Conservation (phyloP, 202 grass and related monocot species). For the Panicum hallii region DNA sequence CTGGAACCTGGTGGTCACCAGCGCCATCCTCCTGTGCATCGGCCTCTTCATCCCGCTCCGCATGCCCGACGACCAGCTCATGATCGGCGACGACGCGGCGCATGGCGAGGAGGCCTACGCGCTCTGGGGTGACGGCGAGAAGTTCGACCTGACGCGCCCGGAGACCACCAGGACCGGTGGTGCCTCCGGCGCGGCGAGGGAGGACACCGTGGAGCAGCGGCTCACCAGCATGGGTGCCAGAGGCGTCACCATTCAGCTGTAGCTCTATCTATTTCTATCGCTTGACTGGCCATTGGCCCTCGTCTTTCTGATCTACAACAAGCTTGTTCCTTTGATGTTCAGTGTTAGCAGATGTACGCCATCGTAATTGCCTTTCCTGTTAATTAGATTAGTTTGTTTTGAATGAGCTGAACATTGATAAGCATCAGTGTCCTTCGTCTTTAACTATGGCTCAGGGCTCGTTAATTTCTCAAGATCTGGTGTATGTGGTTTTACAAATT, state of each 20-base stretch:
- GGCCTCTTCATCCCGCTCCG: slow-evolving; percentile 61
- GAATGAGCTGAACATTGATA: not conserved
- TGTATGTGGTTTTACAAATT: not conserved
- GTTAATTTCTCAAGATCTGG: not conserved
- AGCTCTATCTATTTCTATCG: not conserved
- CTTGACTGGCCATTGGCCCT: not conserved
- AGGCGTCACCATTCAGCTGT: slow-evolving; percentile 68
- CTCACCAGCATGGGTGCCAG: slow-evolving; percentile 53
- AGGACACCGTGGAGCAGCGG: slow-evolving; percentile 38
- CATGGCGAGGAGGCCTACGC: slow-evolving; percentile 86
- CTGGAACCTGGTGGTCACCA: slow-evolving; percentile 64
- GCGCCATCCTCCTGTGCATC: slow-evolving; percentile 59
- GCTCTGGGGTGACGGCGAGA: slow-evolving; percentile 84
- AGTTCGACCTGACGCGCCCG: slow-evolving; percentile 58
- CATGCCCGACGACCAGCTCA: slow-evolving; percentile 78
- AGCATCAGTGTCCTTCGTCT: not conserved
- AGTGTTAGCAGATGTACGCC: not conserved
- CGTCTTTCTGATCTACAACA: not conserved
- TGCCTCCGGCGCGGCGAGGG: not conserved
- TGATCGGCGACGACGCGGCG: slow-evolving; percentile 68
- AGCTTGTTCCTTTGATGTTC: not conserved
- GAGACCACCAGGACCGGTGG: slow-evolving; percentile 45
- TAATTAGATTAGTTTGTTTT: not conserved
- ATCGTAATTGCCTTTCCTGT: not conserved
- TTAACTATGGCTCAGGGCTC: not conserved